phyloP scores from a whole-genome alignment of 1,284 basidiomycete genomes.

The Wallemia hederae region DNA sequence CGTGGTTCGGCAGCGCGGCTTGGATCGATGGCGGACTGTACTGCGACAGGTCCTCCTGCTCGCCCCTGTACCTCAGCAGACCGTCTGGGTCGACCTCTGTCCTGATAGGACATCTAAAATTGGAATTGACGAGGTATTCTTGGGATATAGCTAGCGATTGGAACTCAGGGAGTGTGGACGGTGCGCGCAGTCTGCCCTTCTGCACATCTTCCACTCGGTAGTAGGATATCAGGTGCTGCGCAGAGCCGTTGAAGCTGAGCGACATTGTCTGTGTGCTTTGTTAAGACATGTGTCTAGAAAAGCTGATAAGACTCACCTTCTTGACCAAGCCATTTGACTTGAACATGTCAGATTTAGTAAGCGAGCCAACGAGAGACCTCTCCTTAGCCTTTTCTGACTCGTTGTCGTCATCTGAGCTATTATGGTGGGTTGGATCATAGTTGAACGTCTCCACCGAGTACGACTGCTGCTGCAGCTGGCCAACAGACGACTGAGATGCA shows the following conservation, averaged over 20 bases:
- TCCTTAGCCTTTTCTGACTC: conserved; percentile 22
- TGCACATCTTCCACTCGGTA: conserved; percentile 79
- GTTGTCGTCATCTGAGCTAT: not conserved
- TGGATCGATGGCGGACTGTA: not conserved
- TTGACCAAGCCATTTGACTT: conserved; percentile 74
- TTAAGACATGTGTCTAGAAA: not conserved
- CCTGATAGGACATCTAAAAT: conserved; percentile 67
- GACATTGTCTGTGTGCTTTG: conserved; percentile 46
- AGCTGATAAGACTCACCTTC: conserved; percentile 37
- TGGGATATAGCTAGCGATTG: conserved; percentile 56
- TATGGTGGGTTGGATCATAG: not conserved
- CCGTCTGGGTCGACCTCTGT: conserved; percentile 60
- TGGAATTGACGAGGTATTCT: conserved; percentile 64
- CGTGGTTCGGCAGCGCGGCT: not conserved
- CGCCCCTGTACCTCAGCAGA: conserved; percentile 35
- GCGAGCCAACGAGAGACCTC: conserved; percentile 50
- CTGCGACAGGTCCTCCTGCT: not conserved
- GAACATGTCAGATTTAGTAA: conserved; percentile 75
- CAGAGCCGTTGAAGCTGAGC: conserved; percentile 52
- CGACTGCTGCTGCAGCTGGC: not conserved
- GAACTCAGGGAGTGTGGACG: conserved; percentile 65
- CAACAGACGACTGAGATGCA: conserved; percentile 6
- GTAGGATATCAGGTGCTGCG: conserved; percentile 86
- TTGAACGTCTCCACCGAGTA: not conserved
- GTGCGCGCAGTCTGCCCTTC: conserved; percentile 53